phyloP scores from a whole-genome alignment of 352 stramenopile species.

The Phytophthora fragariae region DNA sequence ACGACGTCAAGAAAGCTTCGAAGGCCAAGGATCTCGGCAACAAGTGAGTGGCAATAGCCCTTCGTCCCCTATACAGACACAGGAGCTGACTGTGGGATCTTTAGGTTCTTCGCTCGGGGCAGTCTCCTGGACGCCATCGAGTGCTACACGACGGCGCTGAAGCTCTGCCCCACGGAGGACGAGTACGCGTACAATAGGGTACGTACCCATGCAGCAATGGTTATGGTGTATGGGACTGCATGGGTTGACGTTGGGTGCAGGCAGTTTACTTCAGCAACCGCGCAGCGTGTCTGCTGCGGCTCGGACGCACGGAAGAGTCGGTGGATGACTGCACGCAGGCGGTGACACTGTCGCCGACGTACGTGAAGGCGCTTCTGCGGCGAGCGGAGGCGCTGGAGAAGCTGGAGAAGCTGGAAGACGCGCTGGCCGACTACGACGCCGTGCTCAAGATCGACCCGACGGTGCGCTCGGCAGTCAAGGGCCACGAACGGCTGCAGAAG shows the following conservation, averaged over 20 bases:
- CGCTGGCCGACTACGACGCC: slow-evolving; percentile 89
- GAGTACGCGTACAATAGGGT: slow-evolving; percentile 87
- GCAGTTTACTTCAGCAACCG: slow-evolving; percentile 91
- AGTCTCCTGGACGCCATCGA: slow-evolving; percentile 84
- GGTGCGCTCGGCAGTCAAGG: slow-evolving; percentile 57
- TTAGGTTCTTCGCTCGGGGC: slow-evolving; percentile 74
- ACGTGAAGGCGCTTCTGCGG: slow-evolving; percentile 96
- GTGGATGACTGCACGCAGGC: slow-evolving; percentile 95
- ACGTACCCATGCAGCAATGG: not conserved
- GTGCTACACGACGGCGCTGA: slow-evolving; percentile 86
- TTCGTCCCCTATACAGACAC: not conserved
- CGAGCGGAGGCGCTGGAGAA: slow-evolving; percentile 93
- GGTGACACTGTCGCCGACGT: slow-evolving; percentile 95
- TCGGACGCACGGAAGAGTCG: slow-evolving; percentile 85
- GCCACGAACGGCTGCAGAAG: slow-evolving; percentile 86
- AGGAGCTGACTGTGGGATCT: slow-evolving; percentile 2
- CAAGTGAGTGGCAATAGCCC: slow-evolving; percentile 48
- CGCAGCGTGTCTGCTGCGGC: slow-evolving; percentile 74
- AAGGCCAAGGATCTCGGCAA: slow-evolving; percentile 87
- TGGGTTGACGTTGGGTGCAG: slow-evolving; percentile 25
- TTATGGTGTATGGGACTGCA: not conserved
- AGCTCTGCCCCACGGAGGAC: slow-evolving; percentile 75
- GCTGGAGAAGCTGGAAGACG: slow-evolving; percentile 94
- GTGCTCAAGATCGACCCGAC: slow-evolving; percentile 94
- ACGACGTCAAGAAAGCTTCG: slow-evolving; percentile 74